Evolutionary conservation across 202 grass and related monocot genomes (phyloP), one percentile per base, ranked within the genome.

Genomic region (Elaeis oleifera): DNA sequence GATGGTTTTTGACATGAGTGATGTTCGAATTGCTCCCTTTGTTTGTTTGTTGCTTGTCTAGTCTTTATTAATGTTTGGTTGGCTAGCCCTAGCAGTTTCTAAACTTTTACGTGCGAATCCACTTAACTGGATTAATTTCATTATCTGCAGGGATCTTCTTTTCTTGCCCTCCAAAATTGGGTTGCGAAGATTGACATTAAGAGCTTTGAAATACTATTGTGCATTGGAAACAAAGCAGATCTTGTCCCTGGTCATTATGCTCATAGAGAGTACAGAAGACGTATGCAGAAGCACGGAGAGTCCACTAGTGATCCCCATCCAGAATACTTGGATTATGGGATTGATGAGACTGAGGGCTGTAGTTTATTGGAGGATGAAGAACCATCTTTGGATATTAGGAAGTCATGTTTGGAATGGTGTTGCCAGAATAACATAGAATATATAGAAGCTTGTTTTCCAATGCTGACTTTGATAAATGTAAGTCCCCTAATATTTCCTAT

Each of bases 201-300:
- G 49, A 89, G 78, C 7, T 99, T 99, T 83, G 94, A 92, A 67
- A 73, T 99, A 58, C 26, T 99, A 50, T 59, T 99, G 36, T 99
- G 94, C 72, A 75, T 99, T 61, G 94, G 88, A 78, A 99, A 99
- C 64, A 92, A 99, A 83, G 80, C 85, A 55, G 94, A 99, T 89
- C 77, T 92, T 65, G 74, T 99, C 49, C 75, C 80, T 75, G 82
- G 54, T 27, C 88, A 99, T 81, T 64, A 71, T 63, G 94, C 82
- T 2, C 84, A 97, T 72, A 53, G 74, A 18, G 81, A 85, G 51
- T 92, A 97, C 58, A 89, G 82, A 72, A 86, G 84, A 49, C 69
- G 18, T 53, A 77, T 82, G 84, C 88, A 80, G 79, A 86, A 58
- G 53, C 63, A 65, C 55, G 64, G 71, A 31, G 78, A 89, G 54